Percentiles rank a stretch among this genome's conserved stretches.
Evolutionary conservation across 768 basidiomycete genomes (phyloP).

Genomic region (Suillus subluteus): DNA sequence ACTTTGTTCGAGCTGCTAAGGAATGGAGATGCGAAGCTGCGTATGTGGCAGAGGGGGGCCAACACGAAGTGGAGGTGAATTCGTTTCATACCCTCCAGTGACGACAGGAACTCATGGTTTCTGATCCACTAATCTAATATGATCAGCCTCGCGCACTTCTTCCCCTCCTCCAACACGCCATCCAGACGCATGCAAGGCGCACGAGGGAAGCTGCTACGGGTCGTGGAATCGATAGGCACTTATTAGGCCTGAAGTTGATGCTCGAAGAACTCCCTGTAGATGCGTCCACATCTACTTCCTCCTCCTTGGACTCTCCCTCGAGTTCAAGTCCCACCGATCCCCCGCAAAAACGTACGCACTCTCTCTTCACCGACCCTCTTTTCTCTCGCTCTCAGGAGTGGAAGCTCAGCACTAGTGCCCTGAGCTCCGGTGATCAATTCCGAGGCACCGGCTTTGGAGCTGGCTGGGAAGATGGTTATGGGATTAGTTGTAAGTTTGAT

Average conservation of each 20-base stretch:
- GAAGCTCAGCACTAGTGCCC: constrained; percentile 88
- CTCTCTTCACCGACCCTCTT: constrained; percentile 77
- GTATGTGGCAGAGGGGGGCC: background rate
- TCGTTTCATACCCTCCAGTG: background rate
- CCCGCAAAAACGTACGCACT: constrained; percentile 1
- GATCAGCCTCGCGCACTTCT: constrained; percentile 36
- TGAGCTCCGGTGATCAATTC: constrained; percentile 86
- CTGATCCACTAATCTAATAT: constrained; percentile 11
- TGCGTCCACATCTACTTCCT: background rate
- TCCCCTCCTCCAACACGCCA: constrained; percentile 63
- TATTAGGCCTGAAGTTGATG: constrained; percentile 80
- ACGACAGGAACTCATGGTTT: background rate
- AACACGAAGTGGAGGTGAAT: background rate
- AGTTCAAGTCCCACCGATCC: constrained; percentile 37
- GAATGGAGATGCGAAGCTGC: constrained; percentile 7
- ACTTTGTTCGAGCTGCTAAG: constrained; percentile 24
- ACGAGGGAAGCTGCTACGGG: constrained; percentile 82
- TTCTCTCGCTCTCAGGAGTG: constrained; percentile 78
- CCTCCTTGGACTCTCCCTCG: background rate
- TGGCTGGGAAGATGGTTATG: constrained; percentile 84
- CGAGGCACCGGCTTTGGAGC: constrained; percentile 92
- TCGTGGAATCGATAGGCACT: constrained; percentile 86
- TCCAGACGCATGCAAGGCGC: constrained; percentile 68
- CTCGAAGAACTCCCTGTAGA: constrained; percentile 37
- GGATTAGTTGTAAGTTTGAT: constrained; percentile 80